phyloP scores from a whole-genome alignment of 345 rosid species.

The Clarkia xantiana region DNA sequence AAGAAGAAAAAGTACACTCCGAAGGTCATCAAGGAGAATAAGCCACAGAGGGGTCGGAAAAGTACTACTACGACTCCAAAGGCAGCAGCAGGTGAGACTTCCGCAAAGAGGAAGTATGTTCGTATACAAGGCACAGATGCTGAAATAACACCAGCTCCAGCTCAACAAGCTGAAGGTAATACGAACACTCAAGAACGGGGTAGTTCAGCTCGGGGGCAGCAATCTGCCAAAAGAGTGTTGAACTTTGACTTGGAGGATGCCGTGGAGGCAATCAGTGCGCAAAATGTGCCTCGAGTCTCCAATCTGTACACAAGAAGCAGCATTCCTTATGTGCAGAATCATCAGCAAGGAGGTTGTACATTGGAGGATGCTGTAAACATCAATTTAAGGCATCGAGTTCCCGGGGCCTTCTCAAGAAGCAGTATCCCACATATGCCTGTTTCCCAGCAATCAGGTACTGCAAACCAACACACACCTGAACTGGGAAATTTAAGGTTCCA shows the following conservation, averaged over 20 bases:
- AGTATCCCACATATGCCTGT: background rate
- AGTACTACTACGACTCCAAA: no score
- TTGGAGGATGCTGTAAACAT: no score
- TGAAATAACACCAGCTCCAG: slow-evolving; percentile 7
- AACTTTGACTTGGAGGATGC: slow-evolving; percentile 38
- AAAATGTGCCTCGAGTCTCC: no score
- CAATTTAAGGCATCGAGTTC: no score
- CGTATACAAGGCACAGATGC: slow-evolving; percentile 15
- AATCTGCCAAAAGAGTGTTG: slow-evolving; percentile 43
- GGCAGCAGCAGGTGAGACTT: slow-evolving; percentile 16
- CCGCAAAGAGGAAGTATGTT: slow-evolving; percentile 31
- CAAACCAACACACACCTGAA: slow-evolving; percentile 9
- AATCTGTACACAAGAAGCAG: no score
- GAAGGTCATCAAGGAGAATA: slow-evolving; percentile 53
- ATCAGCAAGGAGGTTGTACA: no score
- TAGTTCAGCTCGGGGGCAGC: background rate
- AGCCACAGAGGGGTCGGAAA: slow-evolving; percentile 22
- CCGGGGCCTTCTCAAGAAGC: no score
- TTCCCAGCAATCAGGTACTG: slow-evolving; percentile 1
- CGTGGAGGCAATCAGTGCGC: background rate
- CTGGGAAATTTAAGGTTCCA: background rate
- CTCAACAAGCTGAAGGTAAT: slow-evolving; percentile 14
- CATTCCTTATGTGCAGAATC: no score
- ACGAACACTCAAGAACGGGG: slow-evolving; percentile 2
- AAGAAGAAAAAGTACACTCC: slow-evolving; percentile 75